Evolutionary conservation across 1,284 basidiomycete genomes (phyloP).

Genomic region (Schizophyllum amplum): DNA sequence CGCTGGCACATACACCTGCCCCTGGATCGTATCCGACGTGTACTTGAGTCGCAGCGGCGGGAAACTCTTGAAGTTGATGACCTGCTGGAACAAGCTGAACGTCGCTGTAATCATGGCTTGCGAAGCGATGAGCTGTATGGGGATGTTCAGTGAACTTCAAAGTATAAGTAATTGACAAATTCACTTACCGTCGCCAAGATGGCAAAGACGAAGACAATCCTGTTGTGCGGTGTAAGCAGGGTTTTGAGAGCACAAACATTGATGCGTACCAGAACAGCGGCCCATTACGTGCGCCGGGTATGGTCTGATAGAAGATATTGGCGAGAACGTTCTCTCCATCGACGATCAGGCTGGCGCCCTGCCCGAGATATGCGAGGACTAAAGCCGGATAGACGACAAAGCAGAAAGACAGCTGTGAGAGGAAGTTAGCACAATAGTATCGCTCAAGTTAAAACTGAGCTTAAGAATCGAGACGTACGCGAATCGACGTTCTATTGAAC

Average conservation of each 20-base stretch:
- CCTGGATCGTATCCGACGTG: conserved; percentile 51
- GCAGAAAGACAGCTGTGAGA: conserved; percentile 39
- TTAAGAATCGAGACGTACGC: conserved; percentile 20
- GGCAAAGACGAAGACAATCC: conserved; percentile 55
- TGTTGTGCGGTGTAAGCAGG: no score
- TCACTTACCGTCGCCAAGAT: conserved; percentile 49
- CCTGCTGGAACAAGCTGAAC: conserved; percentile 57
- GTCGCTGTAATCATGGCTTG: conserved; percentile 66
- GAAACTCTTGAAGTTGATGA: conserved; percentile 51
- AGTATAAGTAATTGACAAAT: neutral
- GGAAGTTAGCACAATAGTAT: conserved; percentile 1
- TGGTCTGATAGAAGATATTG: conserved; percentile 57
- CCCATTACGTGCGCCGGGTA: conserved; percentile 47
- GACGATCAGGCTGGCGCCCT: conserved; percentile 52
- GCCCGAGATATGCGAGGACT: conserved; percentile 60
- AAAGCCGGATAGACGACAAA: conserved; percentile 52
- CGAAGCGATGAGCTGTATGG: conserved; percentile 42
- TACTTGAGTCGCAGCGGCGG: conserved; percentile 51
- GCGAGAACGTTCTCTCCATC: conserved; percentile 39
- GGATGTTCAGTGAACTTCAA: neutral
- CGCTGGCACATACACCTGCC: conserved; percentile 57
- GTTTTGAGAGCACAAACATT: neutral
- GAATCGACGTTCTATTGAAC: conserved; percentile 51
- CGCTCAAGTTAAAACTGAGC: neutral
- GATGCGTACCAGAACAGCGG: conserved; percentile 42